Percentiles rank a stretch among this genome's conserved stretches.
These are phyloP conservation scores for Chalciporus sp. DNA, from an alignment of 1,284 basidiomycete genomes.

Conservation along the genomic window DNA sequence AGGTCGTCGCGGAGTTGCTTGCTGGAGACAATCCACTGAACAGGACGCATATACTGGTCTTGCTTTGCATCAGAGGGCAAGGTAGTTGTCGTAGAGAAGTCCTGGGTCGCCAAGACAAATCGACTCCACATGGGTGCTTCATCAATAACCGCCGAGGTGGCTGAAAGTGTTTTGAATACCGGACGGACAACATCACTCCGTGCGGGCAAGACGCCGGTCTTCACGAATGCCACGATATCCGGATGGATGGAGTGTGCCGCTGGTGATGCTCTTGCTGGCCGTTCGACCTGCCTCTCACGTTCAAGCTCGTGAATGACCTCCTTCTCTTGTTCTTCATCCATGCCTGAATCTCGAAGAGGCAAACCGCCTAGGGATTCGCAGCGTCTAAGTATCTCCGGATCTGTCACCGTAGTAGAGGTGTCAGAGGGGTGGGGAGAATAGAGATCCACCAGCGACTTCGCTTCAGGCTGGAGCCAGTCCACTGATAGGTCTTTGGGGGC, in stretches of 20 bases:
- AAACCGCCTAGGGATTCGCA: conserved; percentile 33
- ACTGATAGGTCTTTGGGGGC: conserved; percentile 19
- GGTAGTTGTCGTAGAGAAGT: conserved; percentile 28
- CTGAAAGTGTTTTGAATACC: conserved; percentile 14
- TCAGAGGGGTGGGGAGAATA: conserved; percentile 26
- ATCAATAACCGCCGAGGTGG: conserved; percentile 9
- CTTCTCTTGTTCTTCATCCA: conserved; percentile 54
- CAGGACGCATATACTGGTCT: conserved; percentile 43
- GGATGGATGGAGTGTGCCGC: conserved; percentile 26
- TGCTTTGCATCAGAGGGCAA: background rate
- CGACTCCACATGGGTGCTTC: conserved; percentile 24
- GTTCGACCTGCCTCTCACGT: conserved; percentile 41
- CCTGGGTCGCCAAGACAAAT: conserved; percentile 29
- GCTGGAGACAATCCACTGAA: conserved; percentile 47
- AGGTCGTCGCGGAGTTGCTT: conserved; percentile 1
- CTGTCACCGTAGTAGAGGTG: background rate
- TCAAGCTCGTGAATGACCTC: conserved; percentile 49
- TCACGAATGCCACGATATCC: conserved; percentile 27
- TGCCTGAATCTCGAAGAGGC: conserved; percentile 13
- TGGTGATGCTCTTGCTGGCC: conserved; percentile 30
- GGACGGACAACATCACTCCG: conserved; percentile 6
- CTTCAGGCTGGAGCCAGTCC: conserved; percentile 44
- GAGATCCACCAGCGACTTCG: conserved; percentile 41
- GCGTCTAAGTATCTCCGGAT: conserved; percentile 31
- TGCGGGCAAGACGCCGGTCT: conserved; percentile 20